These are phyloP conservation scores for Aspergillus brasiliensis DNA, from an alignment of 2,329 filamentous ascomycete species.

Conservation along the genomic window DNA sequence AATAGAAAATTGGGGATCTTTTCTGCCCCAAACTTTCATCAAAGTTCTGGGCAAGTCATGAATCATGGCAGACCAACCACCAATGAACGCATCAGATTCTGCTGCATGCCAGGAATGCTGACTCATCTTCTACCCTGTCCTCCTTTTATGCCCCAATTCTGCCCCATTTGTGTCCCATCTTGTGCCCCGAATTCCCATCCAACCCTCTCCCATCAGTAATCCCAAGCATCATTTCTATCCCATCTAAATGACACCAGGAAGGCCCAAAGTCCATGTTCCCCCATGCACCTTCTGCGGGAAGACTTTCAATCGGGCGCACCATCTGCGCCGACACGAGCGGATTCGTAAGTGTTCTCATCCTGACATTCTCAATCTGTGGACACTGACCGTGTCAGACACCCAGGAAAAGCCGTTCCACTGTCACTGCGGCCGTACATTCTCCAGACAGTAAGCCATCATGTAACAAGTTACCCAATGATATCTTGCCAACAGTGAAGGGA, in stretches of 20 bases:
- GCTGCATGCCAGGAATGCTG: not conserved
- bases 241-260: not conserved
- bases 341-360: constrained; percentile 12
- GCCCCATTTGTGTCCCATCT: not conserved
- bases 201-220: not conserved
- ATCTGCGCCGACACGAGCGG: constrained; percentile 35
- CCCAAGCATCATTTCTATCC: not conserved
- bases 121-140: not conserved
- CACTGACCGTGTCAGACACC: constrained; percentile 31
- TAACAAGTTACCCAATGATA: not conserved
- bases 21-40: too few relatives aligned
- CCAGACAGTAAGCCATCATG: not conserved
- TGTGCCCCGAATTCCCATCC: not conserved
- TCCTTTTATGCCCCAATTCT: not conserved
- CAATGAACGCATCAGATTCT: too few relatives aligned
- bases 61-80: too few relatives aligned
- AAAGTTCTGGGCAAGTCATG: too few relatives aligned
- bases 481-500: not conserved
- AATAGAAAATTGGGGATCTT: too few relatives aligned
- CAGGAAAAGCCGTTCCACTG: constrained; percentile 34
- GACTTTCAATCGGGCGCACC: constrained; percentile 36
- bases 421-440: not conserved
- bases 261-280: not conserved
- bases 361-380: not conserved
- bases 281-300: constrained; percentile 33